Percentiles rank a stretch among this genome's conserved stretches.
Conservation (phyloP, 2,329 filamentous ascomycete genomes). For the Fusarium gaditjirri region DNA sequence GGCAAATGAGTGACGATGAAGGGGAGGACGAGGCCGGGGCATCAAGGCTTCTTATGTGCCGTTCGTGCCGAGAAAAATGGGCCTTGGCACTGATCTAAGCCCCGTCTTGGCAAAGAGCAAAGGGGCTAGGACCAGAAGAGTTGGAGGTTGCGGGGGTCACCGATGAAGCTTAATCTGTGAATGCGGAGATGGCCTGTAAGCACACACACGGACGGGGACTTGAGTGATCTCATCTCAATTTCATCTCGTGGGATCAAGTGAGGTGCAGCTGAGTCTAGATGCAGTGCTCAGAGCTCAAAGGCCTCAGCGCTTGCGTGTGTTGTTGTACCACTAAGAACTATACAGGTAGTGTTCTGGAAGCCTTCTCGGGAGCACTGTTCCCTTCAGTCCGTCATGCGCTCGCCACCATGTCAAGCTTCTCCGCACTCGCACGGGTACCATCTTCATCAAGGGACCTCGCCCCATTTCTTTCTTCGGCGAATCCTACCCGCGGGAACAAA, state of each 20-base stretch:
- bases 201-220: neutral
- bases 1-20: neutral
- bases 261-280: neutral
- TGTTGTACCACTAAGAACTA: neutral
- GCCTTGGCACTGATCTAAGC: neutral
- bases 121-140: neutral
- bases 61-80: constrained; percentile 25
- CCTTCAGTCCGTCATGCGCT: neutral
- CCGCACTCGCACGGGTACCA: neutral
- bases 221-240: neutral
- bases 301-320: neutral
- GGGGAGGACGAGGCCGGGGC: neutral
- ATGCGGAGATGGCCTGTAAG: neutral
- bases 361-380: neutral
- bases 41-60: constrained; percentile 21
- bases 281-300: neutral
- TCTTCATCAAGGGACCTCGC: neutral
- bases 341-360: neutral
- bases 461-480: neutral
- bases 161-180: neutral
- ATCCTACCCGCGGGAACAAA: neutral
- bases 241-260: neutral
- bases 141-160: neutral
- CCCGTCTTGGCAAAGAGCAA: constrained; percentile 1
- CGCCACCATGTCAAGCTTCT: neutral